Base-by-base conservation (phyloP, 495 filamentous ascomycete species). In the Haplographium delicatum region DNA sequence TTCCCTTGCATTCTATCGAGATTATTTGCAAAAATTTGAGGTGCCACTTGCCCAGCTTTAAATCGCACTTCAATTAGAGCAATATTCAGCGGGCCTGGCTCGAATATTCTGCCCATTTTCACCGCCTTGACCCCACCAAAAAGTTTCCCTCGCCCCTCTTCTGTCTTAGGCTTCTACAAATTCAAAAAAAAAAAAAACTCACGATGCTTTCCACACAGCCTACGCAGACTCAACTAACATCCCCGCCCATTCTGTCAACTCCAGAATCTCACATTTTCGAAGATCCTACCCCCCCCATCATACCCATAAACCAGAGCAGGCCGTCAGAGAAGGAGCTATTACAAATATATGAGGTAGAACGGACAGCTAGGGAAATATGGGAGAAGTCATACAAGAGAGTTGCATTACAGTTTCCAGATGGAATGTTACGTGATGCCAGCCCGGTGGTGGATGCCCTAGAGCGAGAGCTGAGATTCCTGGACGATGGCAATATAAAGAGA, bases 321-420 rank as follows among this genome's bases (percentile, higher is more conserved):
- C 69, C 80, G 42, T 74, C 80, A 22, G 82, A 93, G 48, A 80
- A 85, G 54, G 87, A 90, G 57, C 72, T 97, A 27, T 71, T 67
- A 56, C 69, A 84, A 18, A 82, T 85, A 26, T 97, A 97, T 69
- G 93, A 98, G 64, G 87, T 97, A 50, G 72, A 84, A 51, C 78
- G 85, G 46, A 96, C 93, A 0, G 74, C 90, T 42, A 63, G 71
- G 15, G 88, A 95, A 62, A 84, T 98, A 23, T 68, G 71, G 23
- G 64, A 76, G 40, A 81, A 81, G 42, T 75, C 73, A 62, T 95
- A 88, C 72, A 78, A 68, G 46, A 78, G 85, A 33, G 81, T 97
- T 40, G 93, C 89, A 7, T 72, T 99, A 1, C 93, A 99, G 58
- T 96, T 99, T 60, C 94, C 93, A 9, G 93, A 99, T 70, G 73